Evolutionary conservation across 2,329 filamentous ascomycete genomes (phyloP).

Genomic region (Didymella arachidicola): DNA sequence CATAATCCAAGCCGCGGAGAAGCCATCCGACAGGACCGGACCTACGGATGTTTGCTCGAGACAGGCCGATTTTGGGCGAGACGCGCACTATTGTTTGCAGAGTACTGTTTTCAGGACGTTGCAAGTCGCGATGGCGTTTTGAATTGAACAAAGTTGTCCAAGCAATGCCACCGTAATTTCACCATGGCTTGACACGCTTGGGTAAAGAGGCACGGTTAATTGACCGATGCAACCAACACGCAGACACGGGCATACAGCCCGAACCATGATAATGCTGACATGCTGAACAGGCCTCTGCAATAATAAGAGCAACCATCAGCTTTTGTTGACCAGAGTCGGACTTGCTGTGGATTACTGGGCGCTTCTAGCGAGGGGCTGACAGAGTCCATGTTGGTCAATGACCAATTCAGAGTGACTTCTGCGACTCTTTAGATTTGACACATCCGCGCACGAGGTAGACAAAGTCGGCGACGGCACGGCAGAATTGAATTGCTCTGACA

Average conservation of each 20-base stretch:
- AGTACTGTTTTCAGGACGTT: constrained; percentile 1
- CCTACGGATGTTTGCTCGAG: constrained; percentile 6
- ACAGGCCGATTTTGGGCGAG: constrained; percentile 15
- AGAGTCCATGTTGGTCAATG: background rate
- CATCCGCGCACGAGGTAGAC: constrained; percentile 12
- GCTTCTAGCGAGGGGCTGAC: background rate
- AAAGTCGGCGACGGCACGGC: constrained; percentile 23
- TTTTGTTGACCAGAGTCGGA: background rate
- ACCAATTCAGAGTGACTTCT: background rate
- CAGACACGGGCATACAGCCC: background rate
- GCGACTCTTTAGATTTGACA: background rate
- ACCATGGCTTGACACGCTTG: constrained; percentile 14
- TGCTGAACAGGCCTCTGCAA: background rate
- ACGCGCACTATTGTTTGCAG: background rate
- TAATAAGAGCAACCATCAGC: background rate
- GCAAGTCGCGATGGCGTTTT: constrained; percentile 1
- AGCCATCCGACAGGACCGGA: constrained; percentile 8
- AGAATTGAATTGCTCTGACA: constrained; percentile 25
- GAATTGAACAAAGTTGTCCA: constrained; percentile 7
- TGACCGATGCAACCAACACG: constrained; percentile 15
- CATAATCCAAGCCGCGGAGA: constrained; percentile 10
- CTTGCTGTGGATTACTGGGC: background rate
- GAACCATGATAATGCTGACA: constrained; percentile 1
- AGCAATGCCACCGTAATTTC: constrained; percentile 26
- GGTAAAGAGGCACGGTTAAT: constrained; percentile 8